phyloP scores from a whole-genome alignment of 495 filamentous ascomycete species.

The Penicillium turbatum region DNA sequence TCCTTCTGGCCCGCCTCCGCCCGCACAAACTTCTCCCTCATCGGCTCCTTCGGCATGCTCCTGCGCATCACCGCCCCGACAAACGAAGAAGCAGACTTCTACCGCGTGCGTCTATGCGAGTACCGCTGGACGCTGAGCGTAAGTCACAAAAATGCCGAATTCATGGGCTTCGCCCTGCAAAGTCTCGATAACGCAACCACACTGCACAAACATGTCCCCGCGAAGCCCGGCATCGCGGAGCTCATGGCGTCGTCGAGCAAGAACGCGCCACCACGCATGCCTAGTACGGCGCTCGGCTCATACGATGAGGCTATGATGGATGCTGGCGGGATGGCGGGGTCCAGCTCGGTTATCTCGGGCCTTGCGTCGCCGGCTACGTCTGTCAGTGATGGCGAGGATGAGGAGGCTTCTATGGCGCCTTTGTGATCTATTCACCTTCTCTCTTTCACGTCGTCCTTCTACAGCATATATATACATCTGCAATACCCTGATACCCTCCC shows the following conservation, averaged over 20 bases:
- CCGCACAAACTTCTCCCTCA: conserved; percentile 51
- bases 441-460: background rate
- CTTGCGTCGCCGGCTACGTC: conserved; percentile 32
- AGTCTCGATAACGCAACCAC: conserved; percentile 43
- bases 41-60: conserved; percentile 57
- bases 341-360: conserved; percentile 32
- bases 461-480: no score
- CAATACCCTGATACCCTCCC: background rate
- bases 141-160: conserved; percentile 71
- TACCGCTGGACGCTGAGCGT: conserved; percentile 93
- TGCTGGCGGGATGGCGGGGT: conserved; percentile 12
- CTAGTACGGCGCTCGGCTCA: background rate
- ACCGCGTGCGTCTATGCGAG: conserved; percentile 76
- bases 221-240: conserved; percentile 47
- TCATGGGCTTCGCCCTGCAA: conserved; percentile 53
- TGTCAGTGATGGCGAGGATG: conserved; percentile 26
- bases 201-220: conserved; percentile 46
- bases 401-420: conserved; percentile 13
- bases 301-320: conserved; percentile 28
- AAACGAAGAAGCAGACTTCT: conserved; percentile 93
- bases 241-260: conserved; percentile 42
- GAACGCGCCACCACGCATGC: conserved; percentile 17
- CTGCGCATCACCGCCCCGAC: conserved; percentile 84
- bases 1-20: conserved; percentile 54
- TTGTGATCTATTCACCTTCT: background rate